A percentile compares a stretch with the other conserved stretches of the same genome.
These are phyloP conservation scores for Lagenidium giganteum DNA, from an alignment of 352 stramenopile species.

Conservation along the genomic window DNA sequence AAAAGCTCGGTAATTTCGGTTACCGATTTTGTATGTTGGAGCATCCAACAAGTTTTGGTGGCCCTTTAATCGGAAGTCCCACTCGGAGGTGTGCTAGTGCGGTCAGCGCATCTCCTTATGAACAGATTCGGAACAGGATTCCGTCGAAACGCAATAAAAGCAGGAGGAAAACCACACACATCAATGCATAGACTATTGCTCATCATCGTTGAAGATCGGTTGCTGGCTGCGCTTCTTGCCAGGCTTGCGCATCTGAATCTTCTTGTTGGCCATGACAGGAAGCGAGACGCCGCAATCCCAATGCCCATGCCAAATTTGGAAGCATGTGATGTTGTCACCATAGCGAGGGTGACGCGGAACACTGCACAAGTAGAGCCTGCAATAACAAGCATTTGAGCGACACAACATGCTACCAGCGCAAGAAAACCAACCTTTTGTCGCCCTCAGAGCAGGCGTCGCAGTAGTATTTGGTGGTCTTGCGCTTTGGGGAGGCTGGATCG, in stretches of 20 bases:
- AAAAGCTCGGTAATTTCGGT: no score
- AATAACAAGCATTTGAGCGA: neutral
- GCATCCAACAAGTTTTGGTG: no score
- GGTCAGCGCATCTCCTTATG: no score
- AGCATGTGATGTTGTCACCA: conserved; percentile 1
- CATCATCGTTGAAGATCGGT: no score
- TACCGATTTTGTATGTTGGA: no score
- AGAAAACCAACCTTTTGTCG: neutral
- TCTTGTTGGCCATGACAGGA: neutral
- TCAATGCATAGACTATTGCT: no score
- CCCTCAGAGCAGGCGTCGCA: conserved; percentile 1
- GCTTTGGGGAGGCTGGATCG: neutral
- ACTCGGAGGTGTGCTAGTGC: no score
- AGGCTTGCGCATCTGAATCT: conserved; percentile 1
- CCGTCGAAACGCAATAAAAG: no score
- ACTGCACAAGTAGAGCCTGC: conserved; percentile 2
- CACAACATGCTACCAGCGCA: neutral
- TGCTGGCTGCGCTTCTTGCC: neutral
- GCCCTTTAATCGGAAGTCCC: no score
- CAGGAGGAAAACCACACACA: no score
- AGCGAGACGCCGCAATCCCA: neutral
- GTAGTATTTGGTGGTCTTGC: conserved; percentile 2
- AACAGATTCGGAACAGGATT: no score
- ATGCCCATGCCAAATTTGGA: conserved; percentile 12
- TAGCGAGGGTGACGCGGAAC: neutral